Percentiles rank a stretch among this genome's conserved stretches.
Conservation (phyloP, 108 stramenopile genomes). For the Skeletonema potamos region DNA sequence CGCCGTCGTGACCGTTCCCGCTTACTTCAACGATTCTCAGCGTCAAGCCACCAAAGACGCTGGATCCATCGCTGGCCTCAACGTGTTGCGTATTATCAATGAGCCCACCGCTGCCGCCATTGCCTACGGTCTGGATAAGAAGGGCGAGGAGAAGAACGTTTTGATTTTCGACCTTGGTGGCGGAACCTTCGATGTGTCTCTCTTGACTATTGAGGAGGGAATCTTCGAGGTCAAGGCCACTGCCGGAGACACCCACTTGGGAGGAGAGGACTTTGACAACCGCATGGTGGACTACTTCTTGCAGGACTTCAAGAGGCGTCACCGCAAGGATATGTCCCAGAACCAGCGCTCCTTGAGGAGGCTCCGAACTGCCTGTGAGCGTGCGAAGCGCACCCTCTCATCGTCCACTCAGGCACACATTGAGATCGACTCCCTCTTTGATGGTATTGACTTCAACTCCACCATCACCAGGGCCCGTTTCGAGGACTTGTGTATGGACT, state of each 20-base stretch:
- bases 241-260: constrained; percentile 98
- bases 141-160: constrained; percentile 97
- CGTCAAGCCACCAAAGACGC: constrained; percentile 99
- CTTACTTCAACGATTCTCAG: constrained; percentile 99
- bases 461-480: constrained; percentile 97
- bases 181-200: constrained; percentile 97
- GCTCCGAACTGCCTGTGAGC: constrained; percentile 99
- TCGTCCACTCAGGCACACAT: constrained; percentile 98
- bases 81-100: constrained; percentile 99
- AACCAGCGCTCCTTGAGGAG: constrained; percentile 98
- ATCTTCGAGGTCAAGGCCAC: constrained; percentile 99
- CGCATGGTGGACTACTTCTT: constrained; percentile 95
- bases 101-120: constrained; percentile 99
- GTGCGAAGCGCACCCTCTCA: constrained; percentile 99
- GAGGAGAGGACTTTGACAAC: constrained; percentile 99
- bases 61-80: constrained; percentile 96
- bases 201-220: constrained; percentile 99
- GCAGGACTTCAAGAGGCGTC: constrained; percentile 94
- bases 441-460: constrained; percentile 99
- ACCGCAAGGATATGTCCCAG: constrained; percentile 85
- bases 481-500: constrained; percentile 97
- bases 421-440: constrained; percentile 99
- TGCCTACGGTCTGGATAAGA: constrained; percentile 97
- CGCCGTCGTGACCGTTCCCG: constrained; percentile 99
- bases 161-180: constrained; percentile 99